Evolutionary conservation across 352 stramenopile species (phyloP).

Genomic region (Hyaloperonospora brassicae): DNA sequence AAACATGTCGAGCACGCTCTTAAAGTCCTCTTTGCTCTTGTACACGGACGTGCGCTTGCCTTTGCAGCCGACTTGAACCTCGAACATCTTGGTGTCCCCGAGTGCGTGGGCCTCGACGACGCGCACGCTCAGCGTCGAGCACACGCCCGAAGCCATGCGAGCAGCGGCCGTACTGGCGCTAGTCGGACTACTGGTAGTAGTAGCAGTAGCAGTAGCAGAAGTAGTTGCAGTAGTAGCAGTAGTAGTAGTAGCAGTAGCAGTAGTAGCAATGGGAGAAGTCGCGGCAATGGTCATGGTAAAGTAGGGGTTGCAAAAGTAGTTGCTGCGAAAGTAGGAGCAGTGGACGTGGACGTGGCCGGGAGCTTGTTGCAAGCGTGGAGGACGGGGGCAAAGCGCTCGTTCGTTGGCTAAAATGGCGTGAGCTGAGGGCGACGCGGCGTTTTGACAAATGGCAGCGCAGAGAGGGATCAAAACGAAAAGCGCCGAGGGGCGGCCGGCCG

Average conservation of each 20-base stretch:
- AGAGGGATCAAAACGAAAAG: constrained; percentile 23
- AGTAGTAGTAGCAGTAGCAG: too few relatives aligned
- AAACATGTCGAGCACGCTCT: constrained; percentile 77
- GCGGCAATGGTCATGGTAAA: too few relatives aligned
- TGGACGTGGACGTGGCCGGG: too few relatives aligned
- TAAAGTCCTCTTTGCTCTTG: constrained; percentile 82
- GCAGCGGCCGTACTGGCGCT: too few relatives aligned
- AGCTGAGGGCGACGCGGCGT: constrained; percentile 3
- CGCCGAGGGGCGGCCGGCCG: constrained; percentile 1
- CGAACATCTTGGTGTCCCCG: constrained; percentile 71
- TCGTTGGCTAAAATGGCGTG: background rate
- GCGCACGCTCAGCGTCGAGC: constrained; percentile 35
- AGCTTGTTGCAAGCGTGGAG: too few relatives aligned
- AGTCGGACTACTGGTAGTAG: too few relatives aligned
- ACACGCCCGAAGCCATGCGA: too few relatives aligned
- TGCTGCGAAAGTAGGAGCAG: too few relatives aligned
- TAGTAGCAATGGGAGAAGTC: too few relatives aligned
- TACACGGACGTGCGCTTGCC: constrained; percentile 69
- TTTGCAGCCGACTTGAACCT: constrained; percentile 70
- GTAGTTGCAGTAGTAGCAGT: too few relatives aligned
- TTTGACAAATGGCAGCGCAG: constrained; percentile 19
- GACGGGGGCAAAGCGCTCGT: background rate
- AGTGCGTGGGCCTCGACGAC: constrained; percentile 62
- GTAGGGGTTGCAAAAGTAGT: too few relatives aligned
- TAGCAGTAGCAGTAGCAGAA: too few relatives aligned